A percentile compares a stretch with the other conserved stretches of the same genome.
These are phyloP conservation scores for Alopecurus myosuroides DNA, from an alignment of 176 grass and related monocot genomes.

Conservation along the genomic window DNA sequence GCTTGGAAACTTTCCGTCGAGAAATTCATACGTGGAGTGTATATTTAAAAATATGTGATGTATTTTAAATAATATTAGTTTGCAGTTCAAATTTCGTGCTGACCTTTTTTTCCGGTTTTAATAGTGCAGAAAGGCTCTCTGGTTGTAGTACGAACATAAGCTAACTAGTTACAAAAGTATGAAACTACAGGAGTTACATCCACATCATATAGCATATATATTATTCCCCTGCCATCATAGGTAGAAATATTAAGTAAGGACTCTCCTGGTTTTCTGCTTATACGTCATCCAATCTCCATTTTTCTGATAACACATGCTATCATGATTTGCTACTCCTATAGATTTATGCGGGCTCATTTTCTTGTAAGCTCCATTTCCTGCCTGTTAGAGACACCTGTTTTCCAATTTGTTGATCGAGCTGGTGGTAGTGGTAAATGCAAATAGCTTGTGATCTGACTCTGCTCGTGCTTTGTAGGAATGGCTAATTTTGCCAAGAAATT, in stretches of 20 bases:
- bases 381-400: background rate
- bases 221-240: background rate
- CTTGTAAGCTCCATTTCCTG: background rate
- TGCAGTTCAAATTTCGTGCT: background rate
- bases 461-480: slow-evolving; percentile 34
- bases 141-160: background rate
- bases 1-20: background rate
- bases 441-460: background rate
- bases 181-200: background rate
- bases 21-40: background rate
- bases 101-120: background rate
- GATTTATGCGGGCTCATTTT: background rate
- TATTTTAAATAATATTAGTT: background rate
- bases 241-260: background rate
- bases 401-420: background rate
- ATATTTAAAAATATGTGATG: background rate
- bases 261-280: background rate
- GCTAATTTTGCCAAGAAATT: slow-evolving; percentile 42
- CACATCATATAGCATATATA: background rate
- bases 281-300: background rate
- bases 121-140: background rate
- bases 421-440: background rate
- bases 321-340: background rate
- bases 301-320: background rate
- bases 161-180: background rate